A percentile compares a stretch with the other conserved stretches of the same genome.
phyloP scores from a whole-genome alignment of 2,329 filamentous ascomycete genomes.

The Trichoderma sp. region DNA sequence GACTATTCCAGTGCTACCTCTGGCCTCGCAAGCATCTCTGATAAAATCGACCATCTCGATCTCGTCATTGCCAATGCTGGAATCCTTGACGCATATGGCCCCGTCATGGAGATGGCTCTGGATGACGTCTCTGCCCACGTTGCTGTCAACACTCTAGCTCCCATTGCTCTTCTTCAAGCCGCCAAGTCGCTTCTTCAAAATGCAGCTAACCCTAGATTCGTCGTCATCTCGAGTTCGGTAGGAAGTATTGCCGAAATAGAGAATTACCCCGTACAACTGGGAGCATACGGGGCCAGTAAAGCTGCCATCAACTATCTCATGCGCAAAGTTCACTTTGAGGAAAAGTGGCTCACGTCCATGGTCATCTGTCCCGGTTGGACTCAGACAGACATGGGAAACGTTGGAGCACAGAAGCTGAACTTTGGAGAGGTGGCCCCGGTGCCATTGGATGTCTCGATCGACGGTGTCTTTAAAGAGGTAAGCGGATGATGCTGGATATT shows the following conservation, averaged over 20 bases:
- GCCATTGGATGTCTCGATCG: not conserved
- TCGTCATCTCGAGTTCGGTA: not conserved
- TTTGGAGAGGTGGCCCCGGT: not conserved
- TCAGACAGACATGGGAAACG: not conserved
- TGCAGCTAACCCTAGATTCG: not conserved
- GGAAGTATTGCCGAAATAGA: not conserved
- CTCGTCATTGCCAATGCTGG: slow-evolving; percentile 11
- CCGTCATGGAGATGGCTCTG: not conserved
- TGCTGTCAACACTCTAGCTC: not conserved
- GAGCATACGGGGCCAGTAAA: slow-evolving; percentile 3
- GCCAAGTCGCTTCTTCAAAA: not conserved
- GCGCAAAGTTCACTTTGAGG: slow-evolving; percentile 3
- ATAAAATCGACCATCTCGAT: not conserved
- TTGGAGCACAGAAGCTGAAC: not conserved
- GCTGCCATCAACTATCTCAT: slow-evolving; percentile 2
- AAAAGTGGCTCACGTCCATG: not conserved
- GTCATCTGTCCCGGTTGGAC: not conserved
- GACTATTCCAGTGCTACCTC: not conserved
- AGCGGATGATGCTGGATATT: not conserved
- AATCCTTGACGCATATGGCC: not conserved
- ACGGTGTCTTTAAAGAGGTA: not conserved
- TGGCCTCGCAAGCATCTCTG: not conserved
- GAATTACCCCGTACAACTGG: not conserved
- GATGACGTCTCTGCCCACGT: not conserved
- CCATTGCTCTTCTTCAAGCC: slow-evolving; percentile 6